These are phyloP conservation scores for Opeltia flavorubescens DNA, from an alignment of 495 filamentous ascomycete genomes.

Conservation along the genomic window DNA sequence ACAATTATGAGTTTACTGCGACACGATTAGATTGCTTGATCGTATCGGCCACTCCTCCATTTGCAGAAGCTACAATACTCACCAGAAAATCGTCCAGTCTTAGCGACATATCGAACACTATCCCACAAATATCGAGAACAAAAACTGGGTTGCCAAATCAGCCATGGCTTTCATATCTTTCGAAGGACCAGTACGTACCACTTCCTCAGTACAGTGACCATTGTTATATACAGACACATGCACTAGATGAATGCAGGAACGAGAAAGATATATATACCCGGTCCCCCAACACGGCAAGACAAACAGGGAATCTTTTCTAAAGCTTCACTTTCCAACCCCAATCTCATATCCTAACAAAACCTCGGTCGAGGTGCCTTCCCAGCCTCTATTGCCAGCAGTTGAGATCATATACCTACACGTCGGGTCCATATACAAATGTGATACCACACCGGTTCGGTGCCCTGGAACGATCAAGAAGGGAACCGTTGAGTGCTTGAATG, in stretches of 20 bases:
- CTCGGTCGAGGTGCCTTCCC: constrained; percentile 89
- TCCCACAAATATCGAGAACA: no score
- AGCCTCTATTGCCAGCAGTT: constrained; percentile 78
- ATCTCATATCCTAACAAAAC: constrained; percentile 93
- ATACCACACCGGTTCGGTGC: constrained; percentile 83
- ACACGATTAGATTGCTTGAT: no score
- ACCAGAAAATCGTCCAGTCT: no score
- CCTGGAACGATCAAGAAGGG: constrained; percentile 92
- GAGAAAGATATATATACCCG: not conserved
- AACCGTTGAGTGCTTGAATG: constrained; percentile 60
- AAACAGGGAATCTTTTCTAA: no score
- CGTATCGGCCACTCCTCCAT: no score
- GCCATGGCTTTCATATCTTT: no score
- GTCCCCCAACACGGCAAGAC: not conserved
- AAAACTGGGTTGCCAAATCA: no score
- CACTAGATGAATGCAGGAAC: not conserved
- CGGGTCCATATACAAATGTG: constrained; percentile 68
- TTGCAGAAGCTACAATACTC: no score
- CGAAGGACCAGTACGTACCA: no score
- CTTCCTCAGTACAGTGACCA: no score
- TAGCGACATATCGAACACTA: no score
- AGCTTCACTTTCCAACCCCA: constrained; percentile 28
- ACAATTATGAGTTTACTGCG: no score
- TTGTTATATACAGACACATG: not conserved
- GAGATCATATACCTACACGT: constrained; percentile 84